A percentile compares a stretch with the other conserved stretches of the same genome.
These are phyloP conservation scores for Cardiospermum halicacabum DNA, from an alignment of 345 rosid species.

Conservation along the genomic window DNA sequence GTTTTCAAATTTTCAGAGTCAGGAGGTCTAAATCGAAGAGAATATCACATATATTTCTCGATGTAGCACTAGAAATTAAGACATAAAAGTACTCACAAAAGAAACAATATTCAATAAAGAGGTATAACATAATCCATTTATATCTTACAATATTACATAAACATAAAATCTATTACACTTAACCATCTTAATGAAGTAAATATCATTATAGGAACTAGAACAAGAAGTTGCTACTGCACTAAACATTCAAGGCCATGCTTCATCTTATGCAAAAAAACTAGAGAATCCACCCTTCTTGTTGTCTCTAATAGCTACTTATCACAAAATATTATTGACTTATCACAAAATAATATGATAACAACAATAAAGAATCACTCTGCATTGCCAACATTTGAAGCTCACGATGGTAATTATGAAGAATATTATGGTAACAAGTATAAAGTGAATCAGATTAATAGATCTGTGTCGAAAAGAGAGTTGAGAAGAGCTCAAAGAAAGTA, in stretches of 20 bases:
- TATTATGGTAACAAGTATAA: constrained; percentile 24
- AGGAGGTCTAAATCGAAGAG: constrained; percentile 33
- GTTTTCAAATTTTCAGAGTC: constrained; percentile 22
- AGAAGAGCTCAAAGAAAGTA: constrained; percentile 26
- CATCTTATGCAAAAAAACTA: constrained; percentile 26
- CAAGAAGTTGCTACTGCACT: constrained; percentile 18
- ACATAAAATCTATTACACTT: no score
- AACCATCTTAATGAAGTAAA: not conserved
- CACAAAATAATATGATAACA: no score
- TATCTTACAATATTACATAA: no score
- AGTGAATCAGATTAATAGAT: constrained; percentile 33
- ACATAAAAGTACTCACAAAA: constrained; percentile 16
- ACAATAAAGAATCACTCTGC: constrained; percentile 31
- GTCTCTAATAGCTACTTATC: constrained; percentile 20
- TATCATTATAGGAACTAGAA: constrained; percentile 28
- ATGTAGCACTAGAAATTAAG: constrained; percentile 25
- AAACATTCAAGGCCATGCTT: no score
- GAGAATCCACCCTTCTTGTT: constrained; percentile 16
- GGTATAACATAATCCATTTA: constrained; percentile 32
- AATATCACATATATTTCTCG: constrained; percentile 32
- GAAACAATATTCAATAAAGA: constrained; percentile 17
- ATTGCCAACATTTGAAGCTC: constrained; percentile 30
- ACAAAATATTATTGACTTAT: constrained; percentile 18
- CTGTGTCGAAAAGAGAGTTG: constrained; percentile 52
- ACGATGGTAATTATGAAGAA: constrained; percentile 17